These are phyloP conservation scores for Glycine latifolia DNA, from an alignment of 306 rosid species.

Conservation along the genomic window DNA sequence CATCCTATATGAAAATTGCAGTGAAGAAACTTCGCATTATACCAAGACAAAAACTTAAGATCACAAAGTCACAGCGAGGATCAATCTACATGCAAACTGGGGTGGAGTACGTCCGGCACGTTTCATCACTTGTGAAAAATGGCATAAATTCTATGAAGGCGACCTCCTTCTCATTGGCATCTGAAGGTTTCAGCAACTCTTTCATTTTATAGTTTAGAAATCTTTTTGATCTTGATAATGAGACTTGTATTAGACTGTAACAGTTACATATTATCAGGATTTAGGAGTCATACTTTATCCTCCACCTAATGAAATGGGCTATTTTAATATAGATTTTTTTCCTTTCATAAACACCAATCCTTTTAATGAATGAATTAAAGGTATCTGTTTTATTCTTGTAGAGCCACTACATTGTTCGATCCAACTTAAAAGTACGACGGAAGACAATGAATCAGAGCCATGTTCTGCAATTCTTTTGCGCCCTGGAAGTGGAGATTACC, in stretches of 20 bases:
- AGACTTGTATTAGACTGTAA: background rate
- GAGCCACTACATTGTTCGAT: conserved; percentile 78
- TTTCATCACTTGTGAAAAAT: conserved; percentile 76
- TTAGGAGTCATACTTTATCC: conserved; percentile 22
- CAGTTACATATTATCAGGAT: background rate
- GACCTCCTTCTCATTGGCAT: conserved; percentile 54
- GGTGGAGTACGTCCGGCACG: conserved; percentile 74
- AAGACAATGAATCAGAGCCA: conserved; percentile 65
- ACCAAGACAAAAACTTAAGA: conserved; percentile 76
- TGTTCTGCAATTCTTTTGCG: conserved; percentile 68
- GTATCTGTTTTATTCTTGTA: conserved; percentile 54
- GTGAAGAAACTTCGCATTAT: conserved; percentile 86
- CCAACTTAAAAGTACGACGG: conserved; percentile 85
- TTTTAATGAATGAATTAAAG: conserved; percentile 22
- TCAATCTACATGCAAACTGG: conserved; percentile 84
- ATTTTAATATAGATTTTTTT: conserved; percentile 4
- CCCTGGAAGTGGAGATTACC: conserved; percentile 86
- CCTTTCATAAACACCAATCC: background rate
- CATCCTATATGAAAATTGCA: conserved; percentile 52
- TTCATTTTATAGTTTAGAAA: conserved; percentile 25
- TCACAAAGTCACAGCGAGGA: conserved; percentile 77
- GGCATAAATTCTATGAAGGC: conserved; percentile 76
- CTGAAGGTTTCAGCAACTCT: conserved; percentile 57
- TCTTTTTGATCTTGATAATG: conserved; percentile 33
- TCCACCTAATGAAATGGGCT: conserved; percentile 21